Evolutionary conservation across 2,329 filamentous ascomycete genomes (phyloP), one percentile per base, ranked within the genome.

Genomic region (Akanthomyces dipterigenus): DNA sequence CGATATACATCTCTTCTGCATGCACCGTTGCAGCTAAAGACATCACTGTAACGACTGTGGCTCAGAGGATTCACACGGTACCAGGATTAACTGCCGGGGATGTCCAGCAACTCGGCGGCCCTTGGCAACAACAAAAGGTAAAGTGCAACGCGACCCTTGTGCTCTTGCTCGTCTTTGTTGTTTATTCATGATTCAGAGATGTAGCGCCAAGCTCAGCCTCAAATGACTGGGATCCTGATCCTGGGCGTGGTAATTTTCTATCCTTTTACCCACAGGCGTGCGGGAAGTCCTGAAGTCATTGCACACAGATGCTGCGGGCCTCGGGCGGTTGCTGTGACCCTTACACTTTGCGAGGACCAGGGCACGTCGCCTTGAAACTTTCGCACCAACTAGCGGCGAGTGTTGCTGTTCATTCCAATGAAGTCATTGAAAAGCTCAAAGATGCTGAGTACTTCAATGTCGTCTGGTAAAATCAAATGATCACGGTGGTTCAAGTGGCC

Each of bases 251-350:
- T n/a, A 45, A 20, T 36, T 14, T 38, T 36, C 14, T 18, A 2
- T 46, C 12, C 12, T 60, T n/a, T 7, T 24, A 50, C 20, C 51
- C 40, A 50, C 26, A 5, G 18, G 38, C 45, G 38, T 62, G 60
- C 45, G 51, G 51, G n/a, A 26, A 12, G 18, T 40, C 22, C 36
- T 48, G 42, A 28, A 55, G 31, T 46, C 34, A 34, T 22, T 45
- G 9, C 40, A 50, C 18, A 34, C 36, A 12, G 53, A 28, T 16
- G 24, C 6, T 34, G 28, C 48, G 54, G 60, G 54, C 36, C 36
- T 24, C 59, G 60, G 40, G n/a, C 46, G 40, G 60, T 57, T 38
- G 8, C 26, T 36, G 54, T 28, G 60, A 53, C 46, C 60, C 38
- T 49, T 51, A 14, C 40, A 7, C 28, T 46, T n/a, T 42, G 36